Conservation (phyloP, 345 rosid genomes). For the Pistacia atlantica region DNA sequence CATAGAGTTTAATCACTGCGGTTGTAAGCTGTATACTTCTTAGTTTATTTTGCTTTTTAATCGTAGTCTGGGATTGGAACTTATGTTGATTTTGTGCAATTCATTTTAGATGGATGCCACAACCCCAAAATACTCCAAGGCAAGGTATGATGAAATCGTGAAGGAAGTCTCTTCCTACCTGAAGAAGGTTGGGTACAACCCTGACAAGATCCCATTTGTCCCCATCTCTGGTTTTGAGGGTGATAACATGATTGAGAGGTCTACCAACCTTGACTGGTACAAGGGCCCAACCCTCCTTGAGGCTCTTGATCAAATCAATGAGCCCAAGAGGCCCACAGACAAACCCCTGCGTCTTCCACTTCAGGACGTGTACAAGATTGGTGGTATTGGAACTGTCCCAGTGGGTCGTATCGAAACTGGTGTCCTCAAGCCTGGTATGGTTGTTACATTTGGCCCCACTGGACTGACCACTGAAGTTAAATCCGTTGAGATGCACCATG, state of each 20-base stretch:
- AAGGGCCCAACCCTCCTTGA: conserved; percentile 57
- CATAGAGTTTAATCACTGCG: background rate
- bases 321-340: conserved; percentile 44
- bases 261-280: conserved; percentile 57
- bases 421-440: conserved; percentile 34
- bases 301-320: conserved; percentile 50
- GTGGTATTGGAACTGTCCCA: conserved; percentile 43
- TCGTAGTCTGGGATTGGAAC: background rate
- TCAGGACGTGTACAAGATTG: conserved; percentile 42
- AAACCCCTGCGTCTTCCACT: conserved; percentile 39
- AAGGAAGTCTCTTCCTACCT: conserved; percentile 56
- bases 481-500: conserved; percentile 47
- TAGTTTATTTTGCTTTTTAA: conserved; percentile 6
- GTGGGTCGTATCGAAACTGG: conserved; percentile 45
- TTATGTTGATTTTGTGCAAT: background rate
- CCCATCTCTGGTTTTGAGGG: conserved; percentile 63
- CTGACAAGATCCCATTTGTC: conserved; percentile 52
- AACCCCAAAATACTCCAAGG: conserved; percentile 57
- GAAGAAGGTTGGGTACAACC: conserved; percentile 63
- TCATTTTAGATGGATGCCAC: conserved; percentile 48
- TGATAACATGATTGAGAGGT: conserved; percentile 62
- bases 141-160: conserved; percentile 48
- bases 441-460: conserved; percentile 39
- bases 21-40: no score
- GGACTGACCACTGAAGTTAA: conserved; percentile 43